Conservation (phyloP, 2,329 filamentous ascomycete genomes). For the Phaeosphaeria sp. region DNA sequence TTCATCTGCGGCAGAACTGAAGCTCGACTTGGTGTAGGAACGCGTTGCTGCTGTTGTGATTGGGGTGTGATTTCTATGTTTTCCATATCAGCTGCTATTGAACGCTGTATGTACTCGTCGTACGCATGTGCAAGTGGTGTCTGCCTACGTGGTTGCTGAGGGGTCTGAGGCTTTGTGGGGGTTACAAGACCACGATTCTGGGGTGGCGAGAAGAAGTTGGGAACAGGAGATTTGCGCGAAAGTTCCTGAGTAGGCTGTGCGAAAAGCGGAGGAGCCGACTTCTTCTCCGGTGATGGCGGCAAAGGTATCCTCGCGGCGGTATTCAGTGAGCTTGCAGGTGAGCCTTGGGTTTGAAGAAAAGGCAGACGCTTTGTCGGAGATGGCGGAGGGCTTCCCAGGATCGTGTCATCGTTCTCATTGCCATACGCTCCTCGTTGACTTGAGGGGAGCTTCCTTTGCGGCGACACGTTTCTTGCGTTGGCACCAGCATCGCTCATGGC, state of each 20-base stretch:
- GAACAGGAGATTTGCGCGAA: slow-evolving; percentile 39
- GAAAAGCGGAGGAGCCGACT: slow-evolving; percentile 40
- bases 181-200: slow-evolving; percentile 35
- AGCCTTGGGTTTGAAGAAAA: slow-evolving; percentile 39
- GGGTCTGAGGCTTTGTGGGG: slow-evolving; percentile 40
- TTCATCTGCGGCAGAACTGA: slow-evolving; percentile 40
- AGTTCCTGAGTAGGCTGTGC: slow-evolving; percentile 35
- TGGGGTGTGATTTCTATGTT: slow-evolving; percentile 47
- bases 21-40: slow-evolving; percentile 41
- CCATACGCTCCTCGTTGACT: slow-evolving; percentile 29
- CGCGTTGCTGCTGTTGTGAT: slow-evolving; percentile 26
- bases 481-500: slow-evolving; percentile 81
- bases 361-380: slow-evolving; percentile 52
- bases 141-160: slow-evolving; percentile 40
- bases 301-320: slow-evolving; percentile 53
- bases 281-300: slow-evolving; percentile 55
- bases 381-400: slow-evolving; percentile 46
- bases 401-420: slow-evolving; percentile 48
- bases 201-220: slow-evolving; percentile 40
- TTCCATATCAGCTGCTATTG: slow-evolving; percentile 50
- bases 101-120: slow-evolving; percentile 57
- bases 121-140: slow-evolving; percentile 45
- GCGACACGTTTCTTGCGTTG: slow-evolving; percentile 67
- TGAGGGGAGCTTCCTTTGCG: slow-evolving; percentile 43
- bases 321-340: slow-evolving; percentile 49